Percentiles rank a stretch among this genome's conserved stretches.
phyloP scores from a whole-genome alignment of 495 filamentous ascomycete genomes.

The Neurospora intermedia region DNA sequence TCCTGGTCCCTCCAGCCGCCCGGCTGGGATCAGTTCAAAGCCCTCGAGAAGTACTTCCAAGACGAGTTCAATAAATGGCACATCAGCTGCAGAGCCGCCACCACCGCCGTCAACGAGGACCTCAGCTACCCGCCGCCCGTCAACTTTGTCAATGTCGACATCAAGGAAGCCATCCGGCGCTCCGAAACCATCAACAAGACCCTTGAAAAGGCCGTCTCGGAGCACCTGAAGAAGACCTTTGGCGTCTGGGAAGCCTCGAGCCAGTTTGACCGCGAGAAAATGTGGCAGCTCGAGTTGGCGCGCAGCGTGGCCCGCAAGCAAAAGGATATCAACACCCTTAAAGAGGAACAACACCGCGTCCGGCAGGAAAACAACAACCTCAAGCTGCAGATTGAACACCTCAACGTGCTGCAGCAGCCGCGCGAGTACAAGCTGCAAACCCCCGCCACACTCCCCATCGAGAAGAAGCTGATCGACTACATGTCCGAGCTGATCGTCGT shows the following conservation, averaged over 20 bases:
- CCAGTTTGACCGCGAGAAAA: conserved; percentile 43
- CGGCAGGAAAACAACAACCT: conserved; percentile 66
- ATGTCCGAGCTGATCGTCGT: conserved; percentile 21
- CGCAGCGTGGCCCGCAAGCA: conserved; percentile 59
- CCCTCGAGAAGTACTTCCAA: conserved; percentile 52
- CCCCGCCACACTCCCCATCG: conserved; percentile 51
- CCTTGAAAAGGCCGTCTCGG: conserved; percentile 49
- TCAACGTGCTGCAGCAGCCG: conserved; percentile 58
- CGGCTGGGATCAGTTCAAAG: conserved; percentile 55
- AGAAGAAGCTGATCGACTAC: conserved; percentile 27
- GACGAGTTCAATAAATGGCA: conserved; percentile 56
- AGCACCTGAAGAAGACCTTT: conserved; percentile 61
- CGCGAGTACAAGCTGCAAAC: conserved; percentile 58
- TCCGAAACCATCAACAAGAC: conserved; percentile 32
- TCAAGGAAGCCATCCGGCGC: conserved; percentile 28
- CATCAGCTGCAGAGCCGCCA: conserved; percentile 30
- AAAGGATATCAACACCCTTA: conserved; percentile 51
- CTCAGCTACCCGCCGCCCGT: conserved; percentile 27
- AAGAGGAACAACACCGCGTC: conserved; percentile 48
- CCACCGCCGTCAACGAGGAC: conserved; percentile 30
- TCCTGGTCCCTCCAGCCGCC: conserved; percentile 71
- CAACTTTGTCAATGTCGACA: conserved; percentile 23
- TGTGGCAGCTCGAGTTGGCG: conserved; percentile 71
- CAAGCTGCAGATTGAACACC: conserved; percentile 54
- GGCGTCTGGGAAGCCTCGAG: conserved; percentile 57